phyloP scores from a whole-genome alignment of 331 rosid genomes.

The Erythrophleum ivorense region DNA sequence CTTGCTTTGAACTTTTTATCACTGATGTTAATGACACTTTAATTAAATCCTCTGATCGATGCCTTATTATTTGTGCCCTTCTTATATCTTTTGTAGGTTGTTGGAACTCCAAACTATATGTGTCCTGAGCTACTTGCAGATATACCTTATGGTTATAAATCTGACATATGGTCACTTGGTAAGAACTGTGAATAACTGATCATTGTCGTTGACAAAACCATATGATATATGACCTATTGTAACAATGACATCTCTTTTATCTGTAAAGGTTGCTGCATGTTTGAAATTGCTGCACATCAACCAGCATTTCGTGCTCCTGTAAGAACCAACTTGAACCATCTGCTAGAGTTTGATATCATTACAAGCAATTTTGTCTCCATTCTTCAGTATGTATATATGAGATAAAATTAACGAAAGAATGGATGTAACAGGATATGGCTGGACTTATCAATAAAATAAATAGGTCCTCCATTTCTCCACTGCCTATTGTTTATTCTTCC shows the following conservation, averaged over 20 bases:
- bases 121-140: constrained; percentile 99
- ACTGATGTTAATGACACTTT: constrained; percentile 22
- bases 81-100: constrained; percentile 66
- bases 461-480: constrained; percentile 95
- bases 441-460: constrained; percentile 93
- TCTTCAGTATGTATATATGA: constrained; percentile 27
- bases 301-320: constrained; percentile 99
- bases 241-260: constrained; percentile 35
- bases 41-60: constrained; percentile 34
- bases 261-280: constrained; percentile 92
- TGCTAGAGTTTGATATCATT: constrained; percentile 31
- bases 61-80: constrained; percentile 15
- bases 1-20: constrained; percentile 33
- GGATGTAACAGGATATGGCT: constrained; percentile 89
- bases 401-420: constrained; percentile 34
- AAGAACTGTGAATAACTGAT: constrained; percentile 41
- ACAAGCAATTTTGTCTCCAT: constrained; percentile 32
- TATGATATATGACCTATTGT: constrained; percentile 34
- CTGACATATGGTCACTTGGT: constrained; percentile 99
- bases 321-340: constrained; percentile 54
- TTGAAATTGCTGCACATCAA: constrained; percentile 93
- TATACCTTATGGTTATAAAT: constrained; percentile 95
- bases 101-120: constrained; percentile 95
- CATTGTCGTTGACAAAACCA: constrained; percentile 35
- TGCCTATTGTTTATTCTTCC: constrained; percentile 94